Base-by-base conservation (phyloP, 768 basidiomycete species). In the Mrakia gelida region DNA sequence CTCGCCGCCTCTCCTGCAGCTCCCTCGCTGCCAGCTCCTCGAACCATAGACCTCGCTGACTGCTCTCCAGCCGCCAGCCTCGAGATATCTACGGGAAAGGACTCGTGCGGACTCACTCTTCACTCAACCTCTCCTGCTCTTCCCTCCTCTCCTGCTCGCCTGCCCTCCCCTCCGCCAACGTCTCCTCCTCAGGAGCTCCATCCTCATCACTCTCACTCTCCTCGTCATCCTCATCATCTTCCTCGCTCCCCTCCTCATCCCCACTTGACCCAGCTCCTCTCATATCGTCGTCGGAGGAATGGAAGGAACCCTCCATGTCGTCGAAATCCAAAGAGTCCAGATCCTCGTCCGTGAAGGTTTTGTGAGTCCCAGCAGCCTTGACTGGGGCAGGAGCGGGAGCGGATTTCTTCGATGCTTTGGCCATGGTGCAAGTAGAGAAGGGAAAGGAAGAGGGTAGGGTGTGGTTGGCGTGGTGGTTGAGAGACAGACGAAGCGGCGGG, bases 121-220 rank as follows among this genome's bases (percentile, higher is more conserved):
- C 32, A 6, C 5, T 6, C 18, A 67, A 5, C 43, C 32, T 28
- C 49, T 62, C 75, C 34, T 7, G 65, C 59, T 54, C 61, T 9
- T 30, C n/a, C 30, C 15, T 68, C 67, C 67, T 65, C 52, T 68
- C 63, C 63, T 75, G 28, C 26, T 59, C 75, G 3, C 43, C 67
- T 45, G 65, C 67, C 34, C n/a, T n/a, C 15, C 75, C 75, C 32
- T 56, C 41, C 13, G 59, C 75, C 63, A 75, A n/a, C 2, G 63
- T 67, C 54, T 75, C 75, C 65, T 75, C 75, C 52, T 75, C 75
- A 21, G 75, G 75, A 10, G 75, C 75, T 10, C 49, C 75, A 32
- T 75, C 74, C 26, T 75, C 74, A 28, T 74, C 73, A 28, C 49
- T 52, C 26, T 74, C 73, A 23, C 28, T 38, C 3, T 65, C 62